These are phyloP conservation scores for Aquilaria malaccensis DNA, from an alignment of 345 rosid genomes.

Conservation along the genomic window DNA sequence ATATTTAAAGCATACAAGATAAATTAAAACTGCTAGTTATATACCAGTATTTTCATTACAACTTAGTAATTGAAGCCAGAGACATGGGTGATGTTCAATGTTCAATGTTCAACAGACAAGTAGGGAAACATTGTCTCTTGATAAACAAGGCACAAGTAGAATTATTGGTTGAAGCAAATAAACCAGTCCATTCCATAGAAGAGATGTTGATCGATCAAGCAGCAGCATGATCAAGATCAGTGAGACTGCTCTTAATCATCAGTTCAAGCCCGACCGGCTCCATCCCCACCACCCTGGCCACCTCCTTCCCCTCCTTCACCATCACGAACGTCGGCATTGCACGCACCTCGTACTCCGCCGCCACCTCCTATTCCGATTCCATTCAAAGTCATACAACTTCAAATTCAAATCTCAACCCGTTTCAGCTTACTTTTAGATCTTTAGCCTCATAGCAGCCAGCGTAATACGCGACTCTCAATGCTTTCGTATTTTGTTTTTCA, in stretches of 20 bases:
- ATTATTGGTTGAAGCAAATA: not conserved
- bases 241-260: conserved; percentile 35
- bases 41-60: too few relatives aligned
- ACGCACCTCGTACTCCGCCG: conserved; percentile 59
- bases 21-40: too few relatives aligned
- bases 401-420: too few relatives aligned
- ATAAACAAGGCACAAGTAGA: too few relatives aligned
- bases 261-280: conserved; percentile 48
- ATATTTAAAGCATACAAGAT: too few relatives aligned
- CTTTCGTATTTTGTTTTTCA: too few relatives aligned
- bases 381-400: too few relatives aligned
- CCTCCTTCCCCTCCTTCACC: conserved; percentile 65
- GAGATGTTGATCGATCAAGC: conserved; percentile 1
- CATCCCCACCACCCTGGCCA: conserved; percentile 62
- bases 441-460: too few relatives aligned
- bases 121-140: not conserved
- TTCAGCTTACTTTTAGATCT: too few relatives aligned
- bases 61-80: not conserved
- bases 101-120: not conserved
- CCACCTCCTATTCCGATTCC: conserved; percentile 35
- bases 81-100: too few relatives aligned
- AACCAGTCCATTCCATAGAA: not conserved
- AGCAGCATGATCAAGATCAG: conserved; percentile 6
- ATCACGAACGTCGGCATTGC: conserved; percentile 66
- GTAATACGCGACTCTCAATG: too few relatives aligned